Percentiles rank a stretch among this genome's conserved stretches.
Evolutionary conservation across 495 filamentous ascomycete species (phyloP).

Genomic region (Lophiostoma macrostomum): DNA sequence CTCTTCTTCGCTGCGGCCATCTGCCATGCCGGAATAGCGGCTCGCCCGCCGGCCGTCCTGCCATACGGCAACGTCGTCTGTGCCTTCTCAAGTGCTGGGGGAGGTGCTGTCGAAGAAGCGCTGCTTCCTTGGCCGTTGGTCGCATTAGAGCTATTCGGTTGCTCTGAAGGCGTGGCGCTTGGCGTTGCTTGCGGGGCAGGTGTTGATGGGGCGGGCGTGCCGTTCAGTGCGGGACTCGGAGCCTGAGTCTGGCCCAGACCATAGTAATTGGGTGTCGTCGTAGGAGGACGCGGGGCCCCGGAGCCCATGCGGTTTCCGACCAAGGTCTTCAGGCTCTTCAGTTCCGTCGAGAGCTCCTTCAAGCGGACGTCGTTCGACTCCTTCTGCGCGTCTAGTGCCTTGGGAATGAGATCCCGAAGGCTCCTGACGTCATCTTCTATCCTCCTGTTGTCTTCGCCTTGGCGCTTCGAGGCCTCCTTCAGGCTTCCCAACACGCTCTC

Average conservation of each 20-base stretch:
- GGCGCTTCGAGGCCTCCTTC: conserved; percentile 69
- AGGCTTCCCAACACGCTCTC: conserved; percentile 77
- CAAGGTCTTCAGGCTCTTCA: conserved; percentile 88
- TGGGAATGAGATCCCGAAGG: conserved; percentile 79
- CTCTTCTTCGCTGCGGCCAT: conserved; percentile 67
- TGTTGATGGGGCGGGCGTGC: conserved; percentile 9
- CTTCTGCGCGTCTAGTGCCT: conserved; percentile 81
- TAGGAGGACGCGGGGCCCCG: conserved; percentile 37
- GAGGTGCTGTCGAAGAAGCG: conserved; percentile 32
- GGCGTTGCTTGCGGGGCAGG: conserved; percentile 31
- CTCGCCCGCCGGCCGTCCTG: conserved; percentile 44
- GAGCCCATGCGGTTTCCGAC: conserved; percentile 74
- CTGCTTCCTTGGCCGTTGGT: conserved; percentile 23
- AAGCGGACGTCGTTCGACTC: conserved; percentile 75
- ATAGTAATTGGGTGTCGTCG: conserved; percentile 39
- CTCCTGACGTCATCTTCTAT: conserved; percentile 82
- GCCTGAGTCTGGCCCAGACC: conserved; percentile 9
- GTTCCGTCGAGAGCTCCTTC: conserved; percentile 79
- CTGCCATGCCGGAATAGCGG: conserved; percentile 90
- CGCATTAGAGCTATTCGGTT: not conserved
- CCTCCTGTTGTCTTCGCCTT: conserved; percentile 80
- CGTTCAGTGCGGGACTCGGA: conserved; percentile 9
- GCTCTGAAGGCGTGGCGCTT: conserved; percentile 34
- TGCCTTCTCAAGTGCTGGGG: conserved; percentile 30
- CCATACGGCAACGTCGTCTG: conserved; percentile 31